Conservation (phyloP, 352 stramenopile genomes). For the Phytopythium aichiense region DNA sequence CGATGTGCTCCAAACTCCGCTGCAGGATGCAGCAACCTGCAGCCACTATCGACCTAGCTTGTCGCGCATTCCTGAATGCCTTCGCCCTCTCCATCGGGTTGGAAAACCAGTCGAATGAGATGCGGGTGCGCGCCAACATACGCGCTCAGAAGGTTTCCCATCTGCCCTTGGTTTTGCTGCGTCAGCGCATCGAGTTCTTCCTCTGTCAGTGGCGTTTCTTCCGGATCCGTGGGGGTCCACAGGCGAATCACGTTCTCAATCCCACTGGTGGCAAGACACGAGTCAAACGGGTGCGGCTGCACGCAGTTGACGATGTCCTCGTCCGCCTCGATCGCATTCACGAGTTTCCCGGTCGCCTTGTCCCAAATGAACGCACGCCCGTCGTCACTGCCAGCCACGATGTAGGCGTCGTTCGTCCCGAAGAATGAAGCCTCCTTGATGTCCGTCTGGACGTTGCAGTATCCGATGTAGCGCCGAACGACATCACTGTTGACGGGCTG, state of each 20-base stretch:
- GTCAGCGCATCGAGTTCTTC: constrained; percentile 52
- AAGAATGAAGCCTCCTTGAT: constrained; percentile 91
- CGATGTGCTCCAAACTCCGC: background rate
- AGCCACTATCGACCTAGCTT: constrained; percentile 17
- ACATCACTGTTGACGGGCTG: constrained; percentile 57
- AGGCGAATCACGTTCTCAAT: constrained; percentile 82
- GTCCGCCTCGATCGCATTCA: constrained; percentile 81
- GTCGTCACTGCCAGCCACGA: constrained; percentile 87
- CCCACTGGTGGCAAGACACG: constrained; percentile 75
- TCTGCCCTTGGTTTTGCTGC: constrained; percentile 59
- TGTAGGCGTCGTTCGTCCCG: constrained; percentile 78
- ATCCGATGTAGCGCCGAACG: constrained; percentile 75
- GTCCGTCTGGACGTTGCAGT: constrained; percentile 87
- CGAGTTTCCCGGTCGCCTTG: constrained; percentile 68
- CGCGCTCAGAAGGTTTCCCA: constrained; percentile 44
- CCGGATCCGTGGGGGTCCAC: constrained; percentile 56
- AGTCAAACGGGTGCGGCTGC: constrained; percentile 74
- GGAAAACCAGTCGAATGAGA: constrained; percentile 68
- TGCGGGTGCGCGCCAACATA: constrained; percentile 49
- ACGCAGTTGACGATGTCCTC: constrained; percentile 88
- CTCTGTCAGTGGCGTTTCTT: constrained; percentile 32
- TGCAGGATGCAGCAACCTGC: background rate
- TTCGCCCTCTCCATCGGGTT: constrained; percentile 46
- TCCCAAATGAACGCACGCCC: constrained; percentile 85
- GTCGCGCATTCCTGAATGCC: constrained; percentile 67